A percentile compares a stretch with the other conserved stretches of the same genome.
Evolutionary conservation across 1,284 basidiomycete species (phyloP).

Genomic region (Ganoderma lingzhi): DNA sequence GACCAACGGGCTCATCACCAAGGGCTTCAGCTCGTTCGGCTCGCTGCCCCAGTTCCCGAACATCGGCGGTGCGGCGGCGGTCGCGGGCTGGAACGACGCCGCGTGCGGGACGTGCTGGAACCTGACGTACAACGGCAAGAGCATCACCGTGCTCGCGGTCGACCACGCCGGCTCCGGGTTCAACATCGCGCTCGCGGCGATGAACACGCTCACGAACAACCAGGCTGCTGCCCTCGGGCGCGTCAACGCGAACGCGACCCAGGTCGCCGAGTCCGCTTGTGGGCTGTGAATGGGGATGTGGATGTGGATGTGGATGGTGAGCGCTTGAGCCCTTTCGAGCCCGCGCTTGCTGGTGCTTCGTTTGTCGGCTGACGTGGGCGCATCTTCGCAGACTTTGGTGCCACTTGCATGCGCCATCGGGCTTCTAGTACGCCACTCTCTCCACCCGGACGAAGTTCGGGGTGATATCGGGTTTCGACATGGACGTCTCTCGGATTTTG

Average conservation of each 20-base stretch:
- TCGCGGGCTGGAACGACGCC: conserved; percentile 51
- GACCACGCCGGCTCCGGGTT: conserved; percentile 50
- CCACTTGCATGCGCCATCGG: no score
- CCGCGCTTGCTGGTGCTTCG: not conserved
- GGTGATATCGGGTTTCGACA: conserved; percentile 15
- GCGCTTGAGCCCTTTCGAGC: not conserved
- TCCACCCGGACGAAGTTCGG: conserved; percentile 14
- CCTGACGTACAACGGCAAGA: conserved; percentile 48
- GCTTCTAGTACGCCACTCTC: no score
- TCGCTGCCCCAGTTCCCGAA: conserved; percentile 57
- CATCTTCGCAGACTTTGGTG: no score
- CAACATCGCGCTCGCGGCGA: conserved; percentile 46
- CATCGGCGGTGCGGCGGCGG: conserved; percentile 53
- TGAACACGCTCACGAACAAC: conserved; percentile 41
- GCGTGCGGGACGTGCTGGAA: conserved; percentile 58
- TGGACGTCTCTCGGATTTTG: conserved; percentile 16
- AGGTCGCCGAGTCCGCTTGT: conserved; percentile 36
- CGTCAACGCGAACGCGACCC: conserved; percentile 35
- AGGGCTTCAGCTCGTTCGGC: conserved; percentile 54
- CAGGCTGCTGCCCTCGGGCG: conserved; percentile 36
- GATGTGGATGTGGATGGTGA: not conserved
- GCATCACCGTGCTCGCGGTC: conserved; percentile 51
- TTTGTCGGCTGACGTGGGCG: not conserved
- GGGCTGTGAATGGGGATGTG: conserved; percentile 32
- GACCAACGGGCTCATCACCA: conserved; percentile 49